Base-by-base conservation (phyloP, 768 basidiomycete species). In the Lactarius evosmus region DNA sequence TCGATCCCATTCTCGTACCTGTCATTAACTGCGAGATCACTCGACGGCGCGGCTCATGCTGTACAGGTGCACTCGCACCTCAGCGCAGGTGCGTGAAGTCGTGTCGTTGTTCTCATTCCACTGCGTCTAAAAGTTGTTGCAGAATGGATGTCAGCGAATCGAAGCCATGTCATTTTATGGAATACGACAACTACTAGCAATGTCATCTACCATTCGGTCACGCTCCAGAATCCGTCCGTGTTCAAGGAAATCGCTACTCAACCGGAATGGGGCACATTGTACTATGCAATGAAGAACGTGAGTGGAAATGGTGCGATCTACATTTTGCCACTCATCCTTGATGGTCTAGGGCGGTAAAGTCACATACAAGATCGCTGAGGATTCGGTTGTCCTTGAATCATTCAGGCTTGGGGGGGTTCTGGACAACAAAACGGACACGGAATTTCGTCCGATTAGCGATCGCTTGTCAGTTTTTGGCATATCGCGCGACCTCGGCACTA, bases 31-130 rank as follows among this genome's bases (percentile, higher is more conserved):
- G n/a, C n/a, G n/a, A n/a, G n/a, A n/a, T n/a, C n/a, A n/a, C n/a
- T n/a, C n/a, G n/a, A n/a, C n/a, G n/a, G n/a, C n/a, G n/a, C n/a
- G n/a, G n/a, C n/a, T n/a, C n/a, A n/a, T n/a, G n/a, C n/a, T n/a
- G n/a, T n/a, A n/a, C n/a, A n/a, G n/a, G n/a, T n/a, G n/a, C n/a
- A n/a, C 61, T 72, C 76, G 0, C 78, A 79, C 60, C 74, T 79
- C 50, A 77, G 73, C 57, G 76, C 69, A 65, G 77, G 76, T 76
- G 50, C 27, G 68, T 60, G 12, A 1, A 12, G 16, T 59, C 25
- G 17, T 25, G 36, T 50, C 40, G 19, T 17, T 44, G 49, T 34
- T 11, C 38, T 41, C 22, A 9, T 14, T 46, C 36, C 30, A 33
- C 29, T 2, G n/a, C n/a, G n/a, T 22, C 29, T 49, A 30, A 40